Conservation (phyloP, 352 stramenopile species). For the Phytophthora tentaculata region DNA sequence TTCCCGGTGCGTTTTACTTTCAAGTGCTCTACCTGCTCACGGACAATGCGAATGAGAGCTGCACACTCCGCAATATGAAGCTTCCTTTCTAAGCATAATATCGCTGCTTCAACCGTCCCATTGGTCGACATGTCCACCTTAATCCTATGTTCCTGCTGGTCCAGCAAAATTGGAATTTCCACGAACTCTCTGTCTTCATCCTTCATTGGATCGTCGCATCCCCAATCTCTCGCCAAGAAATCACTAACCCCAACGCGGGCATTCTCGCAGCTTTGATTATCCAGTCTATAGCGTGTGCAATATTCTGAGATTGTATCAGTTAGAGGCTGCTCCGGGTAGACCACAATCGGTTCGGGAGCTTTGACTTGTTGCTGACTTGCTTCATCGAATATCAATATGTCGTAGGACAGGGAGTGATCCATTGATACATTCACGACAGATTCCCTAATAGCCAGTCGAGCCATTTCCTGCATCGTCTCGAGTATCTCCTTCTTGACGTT, state of each 20-base stretch:
- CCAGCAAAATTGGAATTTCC: conserved; percentile 29
- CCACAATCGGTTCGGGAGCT: conserved; percentile 31
- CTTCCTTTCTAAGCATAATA: conserved; percentile 43
- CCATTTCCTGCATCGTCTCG: conserved; percentile 55
- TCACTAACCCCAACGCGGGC: conserved; percentile 27
- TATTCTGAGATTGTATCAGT: conserved; percentile 39
- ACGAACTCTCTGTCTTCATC: conserved; percentile 15
- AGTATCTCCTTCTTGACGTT: conserved; percentile 40
- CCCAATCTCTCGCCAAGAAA: conserved; percentile 54
- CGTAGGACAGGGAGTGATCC: conserved; percentile 56
- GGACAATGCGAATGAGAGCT: conserved; percentile 37
- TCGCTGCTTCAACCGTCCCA: conserved; percentile 44
- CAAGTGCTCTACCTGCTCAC: conserved; percentile 24
- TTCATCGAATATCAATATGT: conserved; percentile 33
- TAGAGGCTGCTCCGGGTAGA: conserved; percentile 48
- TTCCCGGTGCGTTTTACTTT: not conserved
- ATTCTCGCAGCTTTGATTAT: conserved; percentile 17
- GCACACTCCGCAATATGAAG: conserved; percentile 38
- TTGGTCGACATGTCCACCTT: conserved; percentile 25
- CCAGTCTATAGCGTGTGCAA: conserved; percentile 34
- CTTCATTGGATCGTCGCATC: conserved; percentile 37
- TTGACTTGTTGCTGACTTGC: conserved; percentile 18
- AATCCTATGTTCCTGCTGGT: conserved; percentile 28
- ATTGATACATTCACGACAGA: conserved; percentile 65
- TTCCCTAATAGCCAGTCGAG: conserved; percentile 44